These are phyloP conservation scores for Acer yangbiense DNA, from an alignment of 345 rosid species.

Conservation along the genomic window DNA sequence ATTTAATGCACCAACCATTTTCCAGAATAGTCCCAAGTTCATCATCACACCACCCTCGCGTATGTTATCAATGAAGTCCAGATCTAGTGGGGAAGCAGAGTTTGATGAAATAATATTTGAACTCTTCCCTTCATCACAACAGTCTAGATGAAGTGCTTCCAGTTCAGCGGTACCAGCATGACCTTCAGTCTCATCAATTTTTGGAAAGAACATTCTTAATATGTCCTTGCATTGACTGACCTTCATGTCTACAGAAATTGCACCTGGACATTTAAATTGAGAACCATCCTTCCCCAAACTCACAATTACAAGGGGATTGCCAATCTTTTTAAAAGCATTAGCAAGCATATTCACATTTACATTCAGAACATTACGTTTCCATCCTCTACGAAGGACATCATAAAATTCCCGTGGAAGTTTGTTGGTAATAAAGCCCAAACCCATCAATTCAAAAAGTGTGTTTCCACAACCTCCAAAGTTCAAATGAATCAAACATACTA, in stretches of 20 bases:
- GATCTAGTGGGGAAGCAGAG: not conserved
- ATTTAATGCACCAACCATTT: conserved; percentile 12
- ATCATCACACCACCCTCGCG: not conserved
- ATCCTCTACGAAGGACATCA: conserved; percentile 8
- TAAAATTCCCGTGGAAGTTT: conserved; percentile 26
- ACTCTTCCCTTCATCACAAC: conserved; percentile 8
- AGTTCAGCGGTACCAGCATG: not conserved
- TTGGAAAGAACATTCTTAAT: conserved; percentile 26
- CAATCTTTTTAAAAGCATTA: conserved; percentile 27
- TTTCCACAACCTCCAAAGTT: conserved; percentile 27
- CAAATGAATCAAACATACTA: conserved; percentile 34
- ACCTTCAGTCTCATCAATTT: not conserved
- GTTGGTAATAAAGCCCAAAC: conserved; percentile 15
- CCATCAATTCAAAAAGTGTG: conserved; percentile 24
- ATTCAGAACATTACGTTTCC: not conserved
- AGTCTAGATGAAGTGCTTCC: not conserved
- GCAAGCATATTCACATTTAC: conserved; percentile 16
- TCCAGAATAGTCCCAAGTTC: conserved; percentile 14
- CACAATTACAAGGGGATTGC: conserved; percentile 36
- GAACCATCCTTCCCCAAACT: conserved; percentile 4
- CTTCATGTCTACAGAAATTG: conserved; percentile 37
- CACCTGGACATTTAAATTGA: conserved; percentile 1
- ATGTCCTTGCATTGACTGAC: conserved; percentile 21
- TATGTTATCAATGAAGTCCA: not conserved
- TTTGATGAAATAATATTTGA: conserved; percentile 10